phyloP scores from a whole-genome alignment of 2,329 filamentous ascomycete species.

The Colletotrichum sp. region DNA sequence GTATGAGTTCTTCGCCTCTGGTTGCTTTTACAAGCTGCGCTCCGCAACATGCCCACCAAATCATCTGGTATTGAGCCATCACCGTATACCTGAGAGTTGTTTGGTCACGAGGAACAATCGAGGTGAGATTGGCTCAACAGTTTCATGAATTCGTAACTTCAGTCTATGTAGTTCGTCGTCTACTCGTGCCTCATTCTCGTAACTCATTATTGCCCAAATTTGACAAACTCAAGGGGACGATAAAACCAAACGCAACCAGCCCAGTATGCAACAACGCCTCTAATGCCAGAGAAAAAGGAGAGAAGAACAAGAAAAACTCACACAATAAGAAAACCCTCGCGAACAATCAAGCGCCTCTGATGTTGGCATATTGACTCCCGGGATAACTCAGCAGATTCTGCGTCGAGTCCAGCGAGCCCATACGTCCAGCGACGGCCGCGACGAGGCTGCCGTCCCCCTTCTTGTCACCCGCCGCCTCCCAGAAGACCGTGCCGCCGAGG shows the following conservation, averaged over 20 bases:
- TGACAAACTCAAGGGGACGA: neutral
- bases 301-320: neutral
- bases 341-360: slow-evolving; percentile 37
- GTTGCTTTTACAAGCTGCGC: neutral
- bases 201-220: neutral
- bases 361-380: slow-evolving; percentile 62
- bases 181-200: neutral
- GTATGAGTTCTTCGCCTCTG: neutral
- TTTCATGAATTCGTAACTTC: neutral
- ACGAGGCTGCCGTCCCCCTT: slow-evolving; percentile 62
- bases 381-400: slow-evolving; percentile 62
- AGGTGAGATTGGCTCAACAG: neutral
- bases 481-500: slow-evolving; percentile 83
- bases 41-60: neutral
- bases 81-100: neutral
- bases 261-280: neutral
- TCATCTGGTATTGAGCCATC: neutral
- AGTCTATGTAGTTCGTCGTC: neutral
- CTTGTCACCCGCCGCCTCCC: slow-evolving; percentile 78
- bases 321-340: neutral
- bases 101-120: neutral
- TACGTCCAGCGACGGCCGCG: slow-evolving; percentile 47
- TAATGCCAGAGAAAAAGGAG: neutral
- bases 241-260: neutral
- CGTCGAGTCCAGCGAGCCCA: slow-evolving; percentile 54